Percentiles rank a stretch among this genome's conserved stretches.
These are phyloP conservation scores for Penicillium brasilianum DNA, from an alignment of 2,329 filamentous ascomycete genomes.

Conservation along the genomic window DNA sequence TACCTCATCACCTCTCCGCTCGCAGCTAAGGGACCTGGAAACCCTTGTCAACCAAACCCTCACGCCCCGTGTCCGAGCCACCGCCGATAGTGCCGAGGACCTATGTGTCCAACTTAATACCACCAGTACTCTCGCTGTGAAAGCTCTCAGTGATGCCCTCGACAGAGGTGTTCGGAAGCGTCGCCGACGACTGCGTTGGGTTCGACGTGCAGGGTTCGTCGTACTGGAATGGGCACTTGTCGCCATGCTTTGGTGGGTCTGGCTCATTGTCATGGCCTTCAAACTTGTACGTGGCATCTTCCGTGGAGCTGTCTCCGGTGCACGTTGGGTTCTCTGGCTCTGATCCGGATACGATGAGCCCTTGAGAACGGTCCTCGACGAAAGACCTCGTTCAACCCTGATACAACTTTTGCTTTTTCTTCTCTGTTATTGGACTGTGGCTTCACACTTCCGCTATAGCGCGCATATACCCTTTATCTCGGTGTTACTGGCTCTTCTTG, in stretches of 20 bases:
- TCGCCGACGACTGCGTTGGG: slow-evolving; percentile 74
- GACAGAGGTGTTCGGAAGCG: slow-evolving; percentile 71
- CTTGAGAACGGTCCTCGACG: background rate
- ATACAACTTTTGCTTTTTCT: background rate
- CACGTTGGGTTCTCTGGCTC: slow-evolving; percentile 86
- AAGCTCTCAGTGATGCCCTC: slow-evolving; percentile 78
- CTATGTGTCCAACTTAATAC: slow-evolving; percentile 77
- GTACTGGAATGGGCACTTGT: slow-evolving; percentile 86
- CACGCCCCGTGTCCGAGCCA: slow-evolving; percentile 65
- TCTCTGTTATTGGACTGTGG: slow-evolving; percentile 3
- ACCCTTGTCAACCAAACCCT: slow-evolving; percentile 55
- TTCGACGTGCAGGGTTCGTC: slow-evolving; percentile 77
- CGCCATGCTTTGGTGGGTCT: slow-evolving; percentile 91
- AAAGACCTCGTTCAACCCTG: background rate
- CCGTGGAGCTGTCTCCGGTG: slow-evolving; percentile 61
- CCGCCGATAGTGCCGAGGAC: slow-evolving; percentile 79
- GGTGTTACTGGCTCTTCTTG: background rate
- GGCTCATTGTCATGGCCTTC: slow-evolving; percentile 82
- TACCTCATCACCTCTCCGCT: slow-evolving; percentile 52
- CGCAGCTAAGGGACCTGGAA: slow-evolving; percentile 51
- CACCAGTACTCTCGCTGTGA: slow-evolving; percentile 77
- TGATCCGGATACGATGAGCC: slow-evolving; percentile 42
- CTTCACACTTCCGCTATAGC: slow-evolving; percentile 13
- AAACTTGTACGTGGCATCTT: slow-evolving; percentile 68
- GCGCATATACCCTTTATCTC: slow-evolving; percentile 23